Percentiles rank a stretch among this genome's conserved stretches.
Evolutionary conservation across 2,329 filamentous ascomycete species (phyloP).

Genomic region (Penicillium sp.): DNA sequence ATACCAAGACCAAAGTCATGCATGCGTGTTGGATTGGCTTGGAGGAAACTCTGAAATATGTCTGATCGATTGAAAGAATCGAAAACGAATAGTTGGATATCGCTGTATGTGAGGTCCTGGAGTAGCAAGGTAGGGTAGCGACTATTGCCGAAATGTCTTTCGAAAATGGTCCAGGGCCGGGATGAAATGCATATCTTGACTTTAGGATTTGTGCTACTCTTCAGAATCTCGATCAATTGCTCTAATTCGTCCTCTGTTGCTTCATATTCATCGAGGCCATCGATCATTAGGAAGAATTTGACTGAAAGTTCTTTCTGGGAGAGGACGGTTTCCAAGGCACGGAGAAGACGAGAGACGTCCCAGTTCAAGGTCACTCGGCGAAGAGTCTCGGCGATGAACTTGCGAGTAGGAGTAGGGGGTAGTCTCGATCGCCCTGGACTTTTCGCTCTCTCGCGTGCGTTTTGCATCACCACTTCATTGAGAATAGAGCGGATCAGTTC

Average conservation of each 20-base stretch:
- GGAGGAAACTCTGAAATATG: background rate
- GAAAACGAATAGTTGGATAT: background rate
- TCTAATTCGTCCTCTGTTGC: background rate
- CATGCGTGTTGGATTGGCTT: background rate
- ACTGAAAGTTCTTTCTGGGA: background rate
- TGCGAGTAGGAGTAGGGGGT: background rate
- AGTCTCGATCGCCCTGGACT: background rate
- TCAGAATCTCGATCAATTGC: background rate
- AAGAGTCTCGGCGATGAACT: background rate
- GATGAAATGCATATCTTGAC: background rate
- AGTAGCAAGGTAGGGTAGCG: background rate
- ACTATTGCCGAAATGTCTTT: background rate
- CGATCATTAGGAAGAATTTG: background rate
- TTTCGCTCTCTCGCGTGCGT: background rate
- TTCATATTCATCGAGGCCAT: background rate
- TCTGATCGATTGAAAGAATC: background rate
- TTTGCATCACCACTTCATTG: background rate
- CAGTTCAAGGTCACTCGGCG: background rate
- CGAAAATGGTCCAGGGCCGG: background rate
- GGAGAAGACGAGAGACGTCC: background rate
- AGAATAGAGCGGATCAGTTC: background rate
- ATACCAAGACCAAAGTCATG: background rate
- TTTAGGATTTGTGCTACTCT: background rate
- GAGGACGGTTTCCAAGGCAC: background rate
- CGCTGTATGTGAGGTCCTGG: background rate